Evolutionary conservation across 1,284 basidiomycete genomes (phyloP).

Genomic region (Rhodotorula sp.): DNA sequence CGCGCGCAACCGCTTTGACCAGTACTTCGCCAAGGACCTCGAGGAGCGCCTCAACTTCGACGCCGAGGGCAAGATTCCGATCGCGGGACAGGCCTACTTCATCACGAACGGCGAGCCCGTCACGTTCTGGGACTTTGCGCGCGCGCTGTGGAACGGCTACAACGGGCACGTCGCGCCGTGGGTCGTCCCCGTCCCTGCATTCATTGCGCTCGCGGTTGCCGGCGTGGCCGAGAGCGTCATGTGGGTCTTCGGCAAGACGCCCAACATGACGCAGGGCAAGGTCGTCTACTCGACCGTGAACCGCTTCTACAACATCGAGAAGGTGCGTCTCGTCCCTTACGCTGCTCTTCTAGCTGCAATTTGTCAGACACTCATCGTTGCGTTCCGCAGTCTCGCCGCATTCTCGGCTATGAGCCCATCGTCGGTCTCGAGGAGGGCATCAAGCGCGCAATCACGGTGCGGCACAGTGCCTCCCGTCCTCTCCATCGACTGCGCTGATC

Average conservation of each 20-base stretch:
- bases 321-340: constrained; percentile 49
- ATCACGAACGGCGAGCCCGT: constrained; percentile 96
- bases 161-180: constrained; percentile 61
- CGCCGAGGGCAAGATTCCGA: constrained; percentile 26
- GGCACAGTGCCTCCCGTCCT: neutral
- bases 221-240: constrained; percentile 61
- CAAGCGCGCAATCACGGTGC: constrained; percentile 62
- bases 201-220: constrained; percentile 68
- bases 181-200: constrained; percentile 61
- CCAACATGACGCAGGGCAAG: constrained; percentile 86
- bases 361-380: neutral
- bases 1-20: constrained; percentile 55
- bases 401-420: constrained; percentile 90
- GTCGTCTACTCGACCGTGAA: constrained; percentile 59
- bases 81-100: constrained; percentile 90
- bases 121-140: constrained; percentile 94
- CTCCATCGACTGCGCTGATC: neutral
- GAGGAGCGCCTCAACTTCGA: constrained; percentile 17
- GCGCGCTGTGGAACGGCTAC: constrained; percentile 75
- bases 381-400: constrained; percentile 63
- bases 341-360: neutral
- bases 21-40: constrained; percentile 51
- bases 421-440: constrained; percentile 88
- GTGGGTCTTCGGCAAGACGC: constrained; percentile 72
- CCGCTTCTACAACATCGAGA: constrained; percentile 94